phyloP scores from a whole-genome alignment of 495 filamentous ascomycete species.

The Parathielavia appendiculata region DNA sequence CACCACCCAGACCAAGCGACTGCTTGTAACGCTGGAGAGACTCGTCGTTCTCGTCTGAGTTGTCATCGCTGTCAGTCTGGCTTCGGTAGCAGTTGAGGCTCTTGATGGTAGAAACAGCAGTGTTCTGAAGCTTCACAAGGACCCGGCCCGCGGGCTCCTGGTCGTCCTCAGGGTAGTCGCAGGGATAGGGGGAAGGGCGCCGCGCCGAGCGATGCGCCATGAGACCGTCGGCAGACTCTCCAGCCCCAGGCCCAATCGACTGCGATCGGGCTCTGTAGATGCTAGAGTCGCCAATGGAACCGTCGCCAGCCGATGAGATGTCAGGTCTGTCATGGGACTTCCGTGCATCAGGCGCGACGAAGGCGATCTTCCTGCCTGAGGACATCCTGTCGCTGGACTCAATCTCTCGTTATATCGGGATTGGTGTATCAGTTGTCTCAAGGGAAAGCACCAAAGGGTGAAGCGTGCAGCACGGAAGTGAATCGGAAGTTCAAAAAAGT shows the following conservation, averaged over 20 bases:
- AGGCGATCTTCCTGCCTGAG: conserved; percentile 10
- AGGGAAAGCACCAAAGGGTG: neutral
- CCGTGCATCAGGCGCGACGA: conserved; percentile 3
- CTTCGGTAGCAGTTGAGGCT: neutral
- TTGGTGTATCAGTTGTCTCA: neutral
- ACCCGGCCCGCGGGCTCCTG: neutral
- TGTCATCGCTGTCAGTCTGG: conserved; percentile 16
- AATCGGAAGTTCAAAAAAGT: neutral
- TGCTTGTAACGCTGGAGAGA: conserved; percentile 95
- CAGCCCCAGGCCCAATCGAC: neutral
- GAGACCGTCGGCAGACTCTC: neutral
- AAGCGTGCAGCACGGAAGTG: neutral
- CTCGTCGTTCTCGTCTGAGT: conserved; percentile 68
- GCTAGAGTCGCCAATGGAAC: neutral
- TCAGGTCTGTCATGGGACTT: neutral
- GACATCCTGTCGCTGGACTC: conserved; percentile 7
- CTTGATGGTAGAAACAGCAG: neutral
- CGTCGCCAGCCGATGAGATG: neutral
- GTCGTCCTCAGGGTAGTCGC: neutral
- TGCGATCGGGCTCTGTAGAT: neutral
- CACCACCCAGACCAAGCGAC: conserved; percentile 75
- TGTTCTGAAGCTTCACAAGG: conserved; percentile 3
- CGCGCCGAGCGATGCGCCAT: neutral
- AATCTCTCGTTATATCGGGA: neutral
- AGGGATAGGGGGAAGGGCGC: conserved; percentile 9